Percentiles rank a stretch among this genome's conserved stretches.
phyloP scores from a whole-genome alignment of 495 filamentous ascomycete species.

The Aspergillus leporis region DNA sequence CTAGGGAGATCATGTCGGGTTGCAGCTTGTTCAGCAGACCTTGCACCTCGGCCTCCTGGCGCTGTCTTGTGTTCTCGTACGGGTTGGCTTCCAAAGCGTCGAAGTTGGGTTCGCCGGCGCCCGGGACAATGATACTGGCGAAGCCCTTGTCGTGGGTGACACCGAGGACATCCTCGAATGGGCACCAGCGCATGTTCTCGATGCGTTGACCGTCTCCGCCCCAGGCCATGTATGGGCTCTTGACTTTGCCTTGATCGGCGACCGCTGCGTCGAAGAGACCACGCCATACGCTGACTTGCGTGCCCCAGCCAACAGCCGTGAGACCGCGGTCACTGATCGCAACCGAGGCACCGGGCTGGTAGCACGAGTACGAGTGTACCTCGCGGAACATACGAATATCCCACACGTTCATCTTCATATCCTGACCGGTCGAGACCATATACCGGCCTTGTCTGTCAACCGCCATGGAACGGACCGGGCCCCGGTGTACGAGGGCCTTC shows the following conservation, averaged over 20 bases:
- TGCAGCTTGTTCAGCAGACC: conserved; percentile 87
- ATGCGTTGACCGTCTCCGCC: conserved; percentile 82
- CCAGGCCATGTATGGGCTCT: conserved; percentile 91
- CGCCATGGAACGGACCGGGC: conserved; percentile 84
- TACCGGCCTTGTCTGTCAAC: conserved; percentile 89
- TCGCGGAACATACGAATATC: conserved; percentile 93
- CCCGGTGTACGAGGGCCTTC: conserved; percentile 90
- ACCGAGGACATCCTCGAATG: conserved; percentile 90
- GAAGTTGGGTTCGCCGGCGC: conserved; percentile 94
- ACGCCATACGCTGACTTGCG: conserved; percentile 84
- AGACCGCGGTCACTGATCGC: conserved; percentile 86
- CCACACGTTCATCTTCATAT: conserved; percentile 91
- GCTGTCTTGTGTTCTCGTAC: conserved; percentile 92
- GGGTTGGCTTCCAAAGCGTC: conserved; percentile 92
- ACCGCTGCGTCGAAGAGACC: conserved; percentile 74
- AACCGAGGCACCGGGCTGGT: conserved; percentile 79
- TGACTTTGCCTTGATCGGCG: conserved; percentile 72
- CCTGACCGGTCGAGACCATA: conserved; percentile 93
- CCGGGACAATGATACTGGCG: conserved; percentile 83
- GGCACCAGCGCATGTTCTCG: conserved; percentile 86
- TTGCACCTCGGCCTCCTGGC: conserved; percentile 91
- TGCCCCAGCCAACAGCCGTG: conserved; percentile 90
- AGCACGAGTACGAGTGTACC: conserved; percentile 86
- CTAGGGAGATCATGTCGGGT: conserved; percentile 94
- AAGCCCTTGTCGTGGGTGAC: conserved; percentile 84